Evolutionary conservation across 1,284 basidiomycete genomes (phyloP).

Genomic region (Earliella scabrosa): DNA sequence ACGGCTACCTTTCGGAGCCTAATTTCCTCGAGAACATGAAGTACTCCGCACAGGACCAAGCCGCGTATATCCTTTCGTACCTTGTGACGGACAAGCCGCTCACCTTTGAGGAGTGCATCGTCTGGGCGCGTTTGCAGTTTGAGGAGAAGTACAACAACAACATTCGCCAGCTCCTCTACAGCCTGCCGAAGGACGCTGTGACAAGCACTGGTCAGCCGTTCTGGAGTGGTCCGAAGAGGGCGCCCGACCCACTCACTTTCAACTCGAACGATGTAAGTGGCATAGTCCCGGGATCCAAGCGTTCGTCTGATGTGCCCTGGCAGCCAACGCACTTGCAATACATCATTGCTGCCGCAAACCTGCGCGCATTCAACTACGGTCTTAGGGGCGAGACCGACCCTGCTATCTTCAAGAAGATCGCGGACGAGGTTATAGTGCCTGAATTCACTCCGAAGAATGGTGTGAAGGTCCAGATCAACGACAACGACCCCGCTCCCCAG

Average conservation of each 20-base stretch:
- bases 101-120: conserved; percentile 96
- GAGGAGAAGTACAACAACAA: conserved; percentile 95
- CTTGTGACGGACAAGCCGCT: conserved; percentile 93
- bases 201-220: conserved; percentile 93
- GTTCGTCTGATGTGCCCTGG: background rate
- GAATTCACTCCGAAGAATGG: conserved; percentile 93
- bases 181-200: conserved; percentile 91
- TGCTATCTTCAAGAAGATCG: conserved; percentile 82
- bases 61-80: conserved; percentile 90
- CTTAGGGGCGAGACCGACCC: conserved; percentile 89
- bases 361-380: conserved; percentile 99
- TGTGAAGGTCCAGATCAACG: conserved; percentile 94
- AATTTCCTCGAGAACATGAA: conserved; percentile 96
- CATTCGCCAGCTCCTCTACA: conserved; percentile 93
- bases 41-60: conserved; percentile 90
- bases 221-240: conserved; percentile 98
- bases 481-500: conserved; percentile 85
- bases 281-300: too few relatives aligned
- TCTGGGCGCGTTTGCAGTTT: conserved; percentile 96
- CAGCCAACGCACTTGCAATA: conserved; percentile 90
- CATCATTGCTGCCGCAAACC: conserved; percentile 92
- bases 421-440: conserved; percentile 88
- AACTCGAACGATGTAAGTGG: conserved; percentile 83
- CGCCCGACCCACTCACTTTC: conserved; percentile 92
- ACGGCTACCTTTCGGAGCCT: conserved; percentile 95